Conservation (phyloP, 2,329 filamentous ascomycete genomes). For the Beauveria rudraprayagi region DNA sequence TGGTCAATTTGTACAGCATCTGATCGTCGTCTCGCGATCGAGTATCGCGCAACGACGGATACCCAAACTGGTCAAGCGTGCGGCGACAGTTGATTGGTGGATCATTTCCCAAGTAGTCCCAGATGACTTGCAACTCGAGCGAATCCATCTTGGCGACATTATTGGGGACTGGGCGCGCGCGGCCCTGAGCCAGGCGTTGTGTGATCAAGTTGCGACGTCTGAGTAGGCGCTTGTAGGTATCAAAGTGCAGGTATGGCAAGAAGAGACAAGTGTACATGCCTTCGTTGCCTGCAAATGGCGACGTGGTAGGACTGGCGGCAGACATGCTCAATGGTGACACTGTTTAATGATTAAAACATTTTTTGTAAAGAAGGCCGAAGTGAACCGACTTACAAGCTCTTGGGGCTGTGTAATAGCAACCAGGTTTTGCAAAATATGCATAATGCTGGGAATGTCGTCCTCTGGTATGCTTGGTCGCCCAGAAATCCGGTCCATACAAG, state of each 20-base stretch:
- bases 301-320: conserved; percentile 21
- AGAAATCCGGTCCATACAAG: conserved; percentile 39
- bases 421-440: conserved; percentile 40
- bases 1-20: conserved; percentile 59
- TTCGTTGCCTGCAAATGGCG: conserved; percentile 20
- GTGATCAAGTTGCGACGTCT: conserved; percentile 47
- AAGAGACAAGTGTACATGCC: conserved; percentile 41
- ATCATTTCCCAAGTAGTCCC: conserved; percentile 54
- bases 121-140: conserved; percentile 51
- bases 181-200: conserved; percentile 43
- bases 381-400: conserved; percentile 22
- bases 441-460: conserved; percentile 42
- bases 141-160: conserved; percentile 46
- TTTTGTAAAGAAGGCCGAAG: no score
- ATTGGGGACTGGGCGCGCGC: conserved; percentile 47
- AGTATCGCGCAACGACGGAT: conserved; percentile 53
- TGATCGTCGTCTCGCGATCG: conserved; percentile 56
- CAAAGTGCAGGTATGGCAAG: conserved; percentile 55
- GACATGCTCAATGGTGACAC: conserved; percentile 29
- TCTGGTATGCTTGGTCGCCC: conserved; percentile 39
- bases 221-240: conserved; percentile 52
- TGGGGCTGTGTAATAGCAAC: conserved; percentile 37
- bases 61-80: conserved; percentile 56
- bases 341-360: conserved; percentile 13
- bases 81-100: conserved; percentile 53